A percentile compares a stretch with the other conserved stretches of the same genome.
phyloP scores from a whole-genome alignment of 257 asterid species.

The Eucommia ulmoides region DNA sequence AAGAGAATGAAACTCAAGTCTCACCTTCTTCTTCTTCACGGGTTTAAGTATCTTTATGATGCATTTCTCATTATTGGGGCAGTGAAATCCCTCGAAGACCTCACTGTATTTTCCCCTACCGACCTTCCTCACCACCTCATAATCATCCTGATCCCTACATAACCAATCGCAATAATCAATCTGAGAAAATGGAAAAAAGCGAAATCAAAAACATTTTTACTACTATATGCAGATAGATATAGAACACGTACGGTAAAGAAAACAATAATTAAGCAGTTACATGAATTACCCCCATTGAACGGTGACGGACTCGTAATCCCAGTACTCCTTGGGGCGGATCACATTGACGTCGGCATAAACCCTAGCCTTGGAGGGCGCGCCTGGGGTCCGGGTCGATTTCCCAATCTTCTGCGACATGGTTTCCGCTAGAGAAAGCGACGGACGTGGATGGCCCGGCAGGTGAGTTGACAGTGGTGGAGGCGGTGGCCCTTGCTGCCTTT shows the following conservation, averaged over 20 bases:
- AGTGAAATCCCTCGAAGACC: constrained; percentile 1
- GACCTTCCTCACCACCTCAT: constrained; percentile 2
- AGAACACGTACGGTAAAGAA: background rate
- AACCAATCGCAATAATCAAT: background rate
- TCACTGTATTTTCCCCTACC: constrained; percentile 2
- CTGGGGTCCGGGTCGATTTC: background rate
- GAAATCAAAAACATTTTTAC: background rate
- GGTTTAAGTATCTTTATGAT: background rate
- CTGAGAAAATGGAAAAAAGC: background rate
- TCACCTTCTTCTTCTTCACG: constrained; percentile 3
- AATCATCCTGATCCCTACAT: constrained; percentile 1
- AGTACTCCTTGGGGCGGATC: background rate
- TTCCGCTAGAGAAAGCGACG: background rate
- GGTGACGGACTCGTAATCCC: constrained; percentile 3
- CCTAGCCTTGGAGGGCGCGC: constrained; percentile 2
- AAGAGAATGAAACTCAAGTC: background rate
- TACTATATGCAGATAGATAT: background rate
- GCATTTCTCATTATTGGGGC: background rate
- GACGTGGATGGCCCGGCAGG: background rate
- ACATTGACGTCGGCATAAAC: constrained; percentile 3
- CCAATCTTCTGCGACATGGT: constrained; percentile 1
- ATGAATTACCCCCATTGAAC: constrained; percentile 2
- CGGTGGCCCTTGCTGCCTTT: background rate
- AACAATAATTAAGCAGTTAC: too few relatives aligned
- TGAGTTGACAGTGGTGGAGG: background rate